These are phyloP conservation scores for Cyclotella baltica DNA, from an alignment of 108 stramenopile genomes.

Conservation along the genomic window DNA sequence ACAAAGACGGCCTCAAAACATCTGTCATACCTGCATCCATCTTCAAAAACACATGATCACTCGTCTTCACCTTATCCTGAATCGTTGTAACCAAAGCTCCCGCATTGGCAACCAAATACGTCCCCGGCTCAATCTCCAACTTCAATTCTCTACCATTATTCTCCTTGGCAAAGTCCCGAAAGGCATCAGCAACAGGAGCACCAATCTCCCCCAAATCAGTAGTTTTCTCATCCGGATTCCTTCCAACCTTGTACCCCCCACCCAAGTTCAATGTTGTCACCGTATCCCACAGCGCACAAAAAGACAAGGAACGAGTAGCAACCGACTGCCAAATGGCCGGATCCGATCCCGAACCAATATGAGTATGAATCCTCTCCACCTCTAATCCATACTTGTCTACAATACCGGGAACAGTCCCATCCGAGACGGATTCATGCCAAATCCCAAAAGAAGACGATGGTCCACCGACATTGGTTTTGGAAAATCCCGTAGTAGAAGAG, in stretches of 20 bases:
- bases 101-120: constrained; percentile 96
- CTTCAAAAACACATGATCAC: constrained; percentile 87
- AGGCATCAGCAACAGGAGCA: constrained; percentile 87
- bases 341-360: constrained; percentile 98
- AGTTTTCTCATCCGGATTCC: constrained; percentile 89
- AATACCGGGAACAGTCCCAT: constrained; percentile 87
- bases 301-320: constrained; percentile 85
- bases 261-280: constrained; percentile 93
- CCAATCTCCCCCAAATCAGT: constrained; percentile 96
- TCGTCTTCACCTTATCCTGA: constrained; percentile 89
- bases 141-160: constrained; percentile 86
- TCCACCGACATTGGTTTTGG: constrained; percentile 98
- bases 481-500: constrained; percentile 79
- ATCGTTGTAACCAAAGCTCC: constrained; percentile 92
- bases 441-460: constrained; percentile 96
- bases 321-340: constrained; percentile 97
- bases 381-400: constrained; percentile 89
- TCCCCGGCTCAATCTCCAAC: constrained; percentile 98
- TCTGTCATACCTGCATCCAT: constrained; percentile 99
- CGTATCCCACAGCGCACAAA: constrained; percentile 87
- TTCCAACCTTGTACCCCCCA: constrained; percentile 99
- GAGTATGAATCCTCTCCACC: constrained; percentile 97
- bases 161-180: constrained; percentile 85
- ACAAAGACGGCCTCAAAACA: constrained; percentile 96
- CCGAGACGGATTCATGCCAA: constrained; percentile 86